Evolutionary conservation across 2,329 filamentous ascomycete genomes (phyloP).

Genomic region (Aureobasidium sp.): DNA sequence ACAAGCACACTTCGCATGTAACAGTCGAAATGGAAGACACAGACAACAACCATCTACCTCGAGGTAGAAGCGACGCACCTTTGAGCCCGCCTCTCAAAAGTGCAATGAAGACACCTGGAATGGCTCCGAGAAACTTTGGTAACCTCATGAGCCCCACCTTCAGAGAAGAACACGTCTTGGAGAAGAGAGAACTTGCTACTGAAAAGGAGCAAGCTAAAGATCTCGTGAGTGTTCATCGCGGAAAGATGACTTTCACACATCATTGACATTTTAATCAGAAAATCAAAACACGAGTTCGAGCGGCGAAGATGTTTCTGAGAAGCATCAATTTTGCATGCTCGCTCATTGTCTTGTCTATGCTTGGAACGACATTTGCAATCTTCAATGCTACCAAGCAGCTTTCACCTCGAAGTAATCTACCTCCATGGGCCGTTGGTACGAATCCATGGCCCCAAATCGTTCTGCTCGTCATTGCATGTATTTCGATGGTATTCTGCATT

Average conservation of each 20-base stretch:
- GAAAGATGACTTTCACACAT: too few relatives aligned
- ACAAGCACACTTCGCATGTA: constrained; percentile 43
- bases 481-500: constrained; percentile 75
- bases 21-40: constrained; percentile 49
- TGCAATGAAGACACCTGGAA: constrained; percentile 80
- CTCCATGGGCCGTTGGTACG: constrained; percentile 75
- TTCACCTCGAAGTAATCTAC: constrained; percentile 69
- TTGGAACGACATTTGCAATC: constrained; percentile 80
- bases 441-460: constrained; percentile 84
- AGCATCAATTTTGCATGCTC: constrained; percentile 96
- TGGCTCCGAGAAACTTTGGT: constrained; percentile 55
- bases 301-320: constrained; percentile 92
- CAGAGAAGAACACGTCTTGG: constrained; percentile 74
- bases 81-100: constrained; percentile 74
- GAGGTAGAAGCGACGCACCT: constrained; percentile 60
- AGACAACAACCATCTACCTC: constrained; percentile 39
- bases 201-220: constrained; percentile 85
- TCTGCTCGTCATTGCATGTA: constrained; percentile 67
- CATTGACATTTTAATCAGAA: constrained; percentile 50
- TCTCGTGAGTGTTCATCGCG: constrained; percentile 58
- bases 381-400: constrained; percentile 81
- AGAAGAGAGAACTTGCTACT: constrained; percentile 73
- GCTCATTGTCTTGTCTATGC: constrained; percentile 85
- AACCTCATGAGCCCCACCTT: constrained; percentile 90
- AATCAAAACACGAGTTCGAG: constrained; percentile 82